Conservation (phyloP, 2,329 filamentous ascomycete species). For the Macrophomina phaseolina region DNA sequence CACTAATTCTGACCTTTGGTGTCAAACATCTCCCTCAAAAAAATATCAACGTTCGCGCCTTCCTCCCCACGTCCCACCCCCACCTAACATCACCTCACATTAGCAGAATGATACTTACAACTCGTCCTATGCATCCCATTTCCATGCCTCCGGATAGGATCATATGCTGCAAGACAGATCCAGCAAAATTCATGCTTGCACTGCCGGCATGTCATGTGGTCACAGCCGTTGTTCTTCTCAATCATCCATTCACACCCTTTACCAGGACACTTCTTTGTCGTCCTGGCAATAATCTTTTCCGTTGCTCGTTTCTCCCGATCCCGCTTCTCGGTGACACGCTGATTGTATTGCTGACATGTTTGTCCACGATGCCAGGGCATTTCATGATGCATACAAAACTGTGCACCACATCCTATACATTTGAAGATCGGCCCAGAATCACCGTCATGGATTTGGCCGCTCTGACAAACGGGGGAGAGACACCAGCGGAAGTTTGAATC, state of each 20-base stretch:
- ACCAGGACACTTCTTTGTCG: slow-evolving; percentile 47
- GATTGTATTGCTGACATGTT: slow-evolving; percentile 48
- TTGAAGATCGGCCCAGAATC: slow-evolving; percentile 48
- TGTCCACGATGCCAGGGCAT: slow-evolving; percentile 47
- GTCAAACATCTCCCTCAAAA: too few relatives aligned
- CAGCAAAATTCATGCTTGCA: slow-evolving; percentile 51
- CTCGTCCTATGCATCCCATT: slow-evolving; percentile 34
- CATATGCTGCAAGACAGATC: slow-evolving; percentile 42
- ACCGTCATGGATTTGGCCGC: slow-evolving; percentile 59
- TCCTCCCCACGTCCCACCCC: too few relatives aligned
- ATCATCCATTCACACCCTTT: slow-evolving; percentile 45
- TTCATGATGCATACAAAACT: slow-evolving; percentile 45
- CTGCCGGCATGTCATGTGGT: slow-evolving; percentile 48
- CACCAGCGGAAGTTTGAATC: slow-evolving; percentile 61
- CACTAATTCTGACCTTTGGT: too few relatives aligned
- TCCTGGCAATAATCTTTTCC: slow-evolving; percentile 36
- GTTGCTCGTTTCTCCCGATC: slow-evolving; percentile 40
- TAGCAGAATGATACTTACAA: slow-evolving; percentile 31
- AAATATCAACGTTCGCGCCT: too few relatives aligned
- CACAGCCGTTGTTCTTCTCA: slow-evolving; percentile 49
- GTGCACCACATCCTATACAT: slow-evolving; percentile 43
- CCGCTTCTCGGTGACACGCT: slow-evolving; percentile 39
- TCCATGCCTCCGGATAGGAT: slow-evolving; percentile 31
- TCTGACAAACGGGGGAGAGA: slow-evolving; percentile 54
- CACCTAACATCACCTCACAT: not conserved